Conservation (phyloP, 768 basidiomycete genomes). For the Amanita rimosa region DNA sequence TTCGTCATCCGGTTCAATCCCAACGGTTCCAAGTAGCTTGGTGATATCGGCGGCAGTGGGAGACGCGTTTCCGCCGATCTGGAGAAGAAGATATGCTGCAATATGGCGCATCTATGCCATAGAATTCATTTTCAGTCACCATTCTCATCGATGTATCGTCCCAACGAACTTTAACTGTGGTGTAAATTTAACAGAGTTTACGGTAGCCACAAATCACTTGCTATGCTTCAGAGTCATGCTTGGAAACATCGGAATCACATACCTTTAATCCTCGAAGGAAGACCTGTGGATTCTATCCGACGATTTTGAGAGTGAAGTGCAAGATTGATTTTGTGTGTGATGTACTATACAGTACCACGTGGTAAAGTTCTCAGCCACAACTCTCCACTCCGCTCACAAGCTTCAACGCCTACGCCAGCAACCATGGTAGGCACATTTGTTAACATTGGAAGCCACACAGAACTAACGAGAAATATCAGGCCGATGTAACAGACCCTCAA, state of each 20-base stretch:
- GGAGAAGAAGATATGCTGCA: slow-evolving; percentile 96
- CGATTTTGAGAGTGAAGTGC: slow-evolving; percentile 22
- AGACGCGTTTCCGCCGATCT: slow-evolving; percentile 82
- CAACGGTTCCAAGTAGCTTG: slow-evolving; percentile 75
- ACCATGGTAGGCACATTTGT: slow-evolving; percentile 26
- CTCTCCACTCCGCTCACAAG: slow-evolving; percentile 18
- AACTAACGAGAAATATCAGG: slow-evolving; percentile 27
- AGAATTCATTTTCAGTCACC: slow-evolving; percentile 3
- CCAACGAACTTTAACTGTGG: slow-evolving; percentile 31
- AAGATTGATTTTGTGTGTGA: slow-evolving; percentile 9
- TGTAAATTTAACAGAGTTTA: slow-evolving; percentile 20
- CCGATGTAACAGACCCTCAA: slow-evolving; percentile 88
- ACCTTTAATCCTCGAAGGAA: slow-evolving; percentile 89
- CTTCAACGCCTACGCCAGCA: slow-evolving; percentile 26
- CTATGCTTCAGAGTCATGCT: background rate
- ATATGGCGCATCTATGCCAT: slow-evolving; percentile 80
- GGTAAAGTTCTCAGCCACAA: slow-evolving; percentile 30
- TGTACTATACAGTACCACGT: slow-evolving; percentile 56
- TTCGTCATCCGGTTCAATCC: slow-evolving; percentile 79
- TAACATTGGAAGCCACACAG: slow-evolving; percentile 3
- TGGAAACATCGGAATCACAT: slow-evolving; percentile 7
- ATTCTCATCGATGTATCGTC: too few species aligned
- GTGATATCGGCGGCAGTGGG: slow-evolving; percentile 84
- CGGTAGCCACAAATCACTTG: slow-evolving; percentile 92
- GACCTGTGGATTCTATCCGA: slow-evolving; percentile 93